Evolutionary conservation across 169 alveolate genomes (phyloP), one percentile per base, ranked within the genome.

Genomic region (Plasmodium fragile): DNA sequence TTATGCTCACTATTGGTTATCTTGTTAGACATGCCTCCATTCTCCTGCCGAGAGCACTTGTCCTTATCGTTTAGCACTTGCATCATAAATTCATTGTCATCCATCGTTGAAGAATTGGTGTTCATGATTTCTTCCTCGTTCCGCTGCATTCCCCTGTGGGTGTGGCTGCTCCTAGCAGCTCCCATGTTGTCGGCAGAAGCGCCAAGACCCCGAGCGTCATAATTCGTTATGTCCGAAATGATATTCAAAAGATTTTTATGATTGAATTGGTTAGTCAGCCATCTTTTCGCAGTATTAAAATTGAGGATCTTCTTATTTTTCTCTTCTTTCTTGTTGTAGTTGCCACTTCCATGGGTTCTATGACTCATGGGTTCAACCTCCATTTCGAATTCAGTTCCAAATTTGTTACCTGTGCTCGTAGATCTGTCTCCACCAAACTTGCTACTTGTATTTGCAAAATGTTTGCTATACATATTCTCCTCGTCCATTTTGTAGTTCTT

Each of bases 191-290:
- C 22, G 11, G 8, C 53, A 39, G 18, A 0, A 36, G 7, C 11
- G 0, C 43, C 75, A 22, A 3, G 16, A 22, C 78, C 45, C 11
- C 69, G 49, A 4, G 18, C 45, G 3, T 89, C 94, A 79, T 89
- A 89, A 79, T 80, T 89, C 0, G 94, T 89, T 55, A 89, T 89
- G 59, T 89, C 94, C 32, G 94, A 89, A 65, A 89, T 89, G 16
- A 89, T 89, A 34, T 89, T 89, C 36, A 89, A 49, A n/a, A 89
- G 32, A 79, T 65, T 89, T 89, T 89, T 89, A 59, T 89, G 89
- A 34, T 78, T 77, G 82, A 89, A 89, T 30, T 89, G 94, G n/a
- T 69, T 89, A 1, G 91, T 89, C 28, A 89, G 82, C 94, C 94
- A 89, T 45, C 53, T 89, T 41, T 89, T 89, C 16, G 94, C 94